Conservation (phyloP, 2,329 filamentous ascomycete species). For the Trichoderma koningiopsis region DNA sequence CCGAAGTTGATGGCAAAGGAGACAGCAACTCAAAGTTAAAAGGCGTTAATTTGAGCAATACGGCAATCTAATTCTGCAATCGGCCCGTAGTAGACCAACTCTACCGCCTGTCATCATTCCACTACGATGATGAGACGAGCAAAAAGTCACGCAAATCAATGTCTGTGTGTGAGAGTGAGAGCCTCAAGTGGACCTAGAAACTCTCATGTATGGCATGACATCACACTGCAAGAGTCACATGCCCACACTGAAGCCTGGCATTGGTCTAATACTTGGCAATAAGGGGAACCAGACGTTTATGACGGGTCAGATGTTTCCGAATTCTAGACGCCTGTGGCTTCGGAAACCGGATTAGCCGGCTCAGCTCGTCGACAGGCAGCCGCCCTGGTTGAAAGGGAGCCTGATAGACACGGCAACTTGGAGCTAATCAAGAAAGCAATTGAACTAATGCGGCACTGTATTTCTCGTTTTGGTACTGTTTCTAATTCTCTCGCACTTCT, state of each 20-base stretch:
- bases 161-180: background rate
- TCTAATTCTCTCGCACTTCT: background rate
- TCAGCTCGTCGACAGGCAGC: background rate
- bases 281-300: background rate
- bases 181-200: background rate
- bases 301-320: background rate
- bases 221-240: background rate
- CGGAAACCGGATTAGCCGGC: constrained; percentile 4
- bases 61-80: background rate
- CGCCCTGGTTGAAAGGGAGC: background rate
- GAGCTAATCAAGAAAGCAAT: background rate
- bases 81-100: background rate
- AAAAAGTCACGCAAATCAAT: background rate
- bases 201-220: background rate
- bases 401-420: background rate
- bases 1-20: background rate
- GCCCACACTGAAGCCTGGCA: background rate
- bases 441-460: background rate
- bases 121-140: background rate
- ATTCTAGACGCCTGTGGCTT: background rate
- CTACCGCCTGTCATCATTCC: background rate
- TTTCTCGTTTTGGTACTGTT: background rate
- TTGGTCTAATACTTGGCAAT: background rate
- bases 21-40: background rate
- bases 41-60: background rate